Conservation (phyloP, 2,329 filamentous ascomycete genomes). For the Cladophialophora psammophila region DNA sequence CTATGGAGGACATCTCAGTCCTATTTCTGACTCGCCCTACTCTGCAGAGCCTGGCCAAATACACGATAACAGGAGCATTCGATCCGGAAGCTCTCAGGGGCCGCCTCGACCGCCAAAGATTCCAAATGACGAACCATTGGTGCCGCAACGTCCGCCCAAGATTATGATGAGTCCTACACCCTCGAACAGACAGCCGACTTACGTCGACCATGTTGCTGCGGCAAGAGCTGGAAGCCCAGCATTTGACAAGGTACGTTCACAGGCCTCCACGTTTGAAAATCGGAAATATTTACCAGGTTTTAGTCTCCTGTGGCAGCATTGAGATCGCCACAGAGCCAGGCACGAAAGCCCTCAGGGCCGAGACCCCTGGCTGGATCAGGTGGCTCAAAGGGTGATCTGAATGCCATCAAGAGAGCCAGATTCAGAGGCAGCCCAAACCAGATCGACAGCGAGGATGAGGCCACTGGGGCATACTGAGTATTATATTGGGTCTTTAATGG, state of each 20-base stretch:
- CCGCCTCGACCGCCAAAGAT: conserved; percentile 62
- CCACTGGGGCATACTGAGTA: conserved; percentile 22
- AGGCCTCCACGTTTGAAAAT: conserved; percentile 19
- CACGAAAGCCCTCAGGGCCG: conserved; percentile 57
- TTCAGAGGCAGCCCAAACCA: conserved; percentile 52
- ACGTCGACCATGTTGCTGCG: conserved; percentile 52
- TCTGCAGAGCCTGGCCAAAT: conserved; percentile 45
- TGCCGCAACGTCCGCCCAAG: conserved; percentile 60
- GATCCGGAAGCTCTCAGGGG: conserved; percentile 45
- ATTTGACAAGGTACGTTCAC: conserved; percentile 43
- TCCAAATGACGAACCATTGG: conserved; percentile 64
- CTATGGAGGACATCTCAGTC: conserved; percentile 52
- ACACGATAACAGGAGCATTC: conserved; percentile 33
- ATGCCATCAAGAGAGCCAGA: conserved; percentile 45
- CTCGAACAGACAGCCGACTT: conserved; percentile 47
- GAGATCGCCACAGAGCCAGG: conserved; percentile 45
- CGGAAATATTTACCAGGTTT: conserved; percentile 24
- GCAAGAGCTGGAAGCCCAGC: conserved; percentile 43
- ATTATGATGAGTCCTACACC: conserved; percentile 41
- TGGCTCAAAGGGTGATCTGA: conserved; percentile 45
- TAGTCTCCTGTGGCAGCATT: conserved; percentile 40
- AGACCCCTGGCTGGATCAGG: conserved; percentile 53
- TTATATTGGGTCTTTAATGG: neutral
- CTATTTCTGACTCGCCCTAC: conserved; percentile 56
- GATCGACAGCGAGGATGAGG: conserved; percentile 44